phyloP scores from a whole-genome alignment of 2,329 filamentous ascomycete genomes.

The Trichoderma aggressivum region DNA sequence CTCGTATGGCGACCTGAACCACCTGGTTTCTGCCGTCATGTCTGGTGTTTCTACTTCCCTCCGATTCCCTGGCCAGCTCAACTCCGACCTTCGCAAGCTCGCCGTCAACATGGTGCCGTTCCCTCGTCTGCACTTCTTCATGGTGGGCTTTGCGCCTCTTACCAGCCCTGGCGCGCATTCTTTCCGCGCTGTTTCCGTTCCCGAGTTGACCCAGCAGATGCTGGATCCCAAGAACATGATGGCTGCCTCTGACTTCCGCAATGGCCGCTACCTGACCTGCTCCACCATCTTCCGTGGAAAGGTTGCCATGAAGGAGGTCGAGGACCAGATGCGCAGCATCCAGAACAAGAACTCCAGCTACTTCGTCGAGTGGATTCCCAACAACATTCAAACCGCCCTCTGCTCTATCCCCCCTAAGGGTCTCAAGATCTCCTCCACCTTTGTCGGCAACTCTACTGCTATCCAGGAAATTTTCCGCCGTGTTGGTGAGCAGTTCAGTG shows the following conservation, averaged over 20 bases:
- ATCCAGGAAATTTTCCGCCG: conserved; percentile 99
- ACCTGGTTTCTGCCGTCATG: conserved; percentile 99
- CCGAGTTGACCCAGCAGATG: conserved; percentile 99
- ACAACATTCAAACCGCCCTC: conserved; percentile 99
- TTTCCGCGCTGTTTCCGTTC: conserved; percentile 96
- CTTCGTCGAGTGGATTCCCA: conserved; percentile 99
- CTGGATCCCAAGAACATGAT: conserved; percentile 99
- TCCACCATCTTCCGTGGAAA: conserved; percentile 99
- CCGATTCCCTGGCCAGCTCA: conserved; percentile 98
- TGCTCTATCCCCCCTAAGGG: conserved; percentile 97
- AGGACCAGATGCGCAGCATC: conserved; percentile 99
- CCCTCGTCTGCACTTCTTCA: conserved; percentile 99
- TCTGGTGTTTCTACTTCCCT: conserved; percentile 97
- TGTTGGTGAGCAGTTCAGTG: conserved; percentile 97
- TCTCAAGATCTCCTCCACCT: conserved; percentile 98
- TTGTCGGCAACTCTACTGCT: conserved; percentile 97
- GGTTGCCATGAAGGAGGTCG: conserved; percentile 99
- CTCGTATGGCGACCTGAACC: conserved; percentile 98
- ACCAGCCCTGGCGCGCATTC: conserved; percentile 80
- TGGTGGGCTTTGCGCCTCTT: conserved; percentile 98
- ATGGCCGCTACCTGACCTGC: conserved; percentile 98
- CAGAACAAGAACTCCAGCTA: conserved; percentile 99
- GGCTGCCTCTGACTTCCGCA: conserved; percentile 99
- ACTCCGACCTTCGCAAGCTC: conserved; percentile 98
- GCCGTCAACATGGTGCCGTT: conserved; percentile 99